Base-by-base conservation (phyloP, 1,284 basidiomycete genomes). In the Paramarasmius palmivorus region DNA sequence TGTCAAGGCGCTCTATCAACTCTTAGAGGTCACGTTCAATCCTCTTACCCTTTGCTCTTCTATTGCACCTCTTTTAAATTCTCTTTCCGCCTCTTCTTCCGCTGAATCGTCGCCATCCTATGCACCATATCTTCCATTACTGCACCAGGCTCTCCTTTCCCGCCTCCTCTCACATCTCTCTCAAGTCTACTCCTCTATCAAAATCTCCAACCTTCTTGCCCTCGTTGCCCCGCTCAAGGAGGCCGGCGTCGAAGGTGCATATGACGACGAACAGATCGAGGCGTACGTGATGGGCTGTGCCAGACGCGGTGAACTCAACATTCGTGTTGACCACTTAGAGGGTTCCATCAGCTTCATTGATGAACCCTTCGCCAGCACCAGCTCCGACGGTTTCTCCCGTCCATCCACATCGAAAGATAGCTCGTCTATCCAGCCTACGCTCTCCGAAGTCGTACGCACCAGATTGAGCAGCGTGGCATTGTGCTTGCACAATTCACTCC, bases 21-120 rank as follows among this genome's bases (percentile, higher is more conserved):
- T 96, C 52, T 85, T 99, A 63, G 94, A 98, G 74, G 88, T 92
- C 54, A 91, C 95, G 37, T 98, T 99, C 70, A 94, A 98, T 69
- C 97, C 97, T 1, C 83, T 98, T 57, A 90, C 86, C 1, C 89
- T 98, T 54, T 95, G 93, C 70, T 74, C 82, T 14, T 83, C 85
- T 63, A 88, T 95, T 49, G 87, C 92, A 12, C 94, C 95, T 12
- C 79, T 98, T 60, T 83, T 99, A 53, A 73, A 81, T 49, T 68
- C 76, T 7, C 83, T 97, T 54, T 77, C 84, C 2, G 66, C 19
- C n/a, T 36, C 49, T 20, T 32, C 49, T 9, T 23, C 51, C 19
- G 44, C 46, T 15, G 37, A 49, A 39, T 34, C 72, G 6, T 79
- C 82, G 52, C 67, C 77, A 2, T 72, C 77, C 0, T 93, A 90